Base-by-base conservation (phyloP, 2,329 filamentous ascomycete species). In the Didymella segeticola region DNA sequence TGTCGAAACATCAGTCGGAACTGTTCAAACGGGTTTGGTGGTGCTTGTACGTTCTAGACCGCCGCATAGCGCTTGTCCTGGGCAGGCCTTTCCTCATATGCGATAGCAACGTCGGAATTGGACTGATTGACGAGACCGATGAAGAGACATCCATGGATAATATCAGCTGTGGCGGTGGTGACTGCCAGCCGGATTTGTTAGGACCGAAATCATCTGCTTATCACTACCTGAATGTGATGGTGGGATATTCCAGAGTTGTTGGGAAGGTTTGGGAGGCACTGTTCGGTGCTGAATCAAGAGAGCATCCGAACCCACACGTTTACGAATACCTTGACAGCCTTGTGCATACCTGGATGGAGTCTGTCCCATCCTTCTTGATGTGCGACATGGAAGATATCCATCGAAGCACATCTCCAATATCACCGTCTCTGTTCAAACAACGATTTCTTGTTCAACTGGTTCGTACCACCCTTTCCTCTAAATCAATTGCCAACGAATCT, bases 251-350 rank as follows among this genome's bases (percentile, higher is more conserved):
- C 12, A 15, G 26, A 8, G 17, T 43, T 11, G 14, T 20, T 7
- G 25, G 41, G 8, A 43, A 43, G 17, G 41, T 43, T 20, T 43
- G 25, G 41, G 41, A 43, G 26, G 26, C 41, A n/a, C n/a, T n/a
- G n/a, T n/a, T n/a, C n/a, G n/a, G n/a, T n/a, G n/a, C n/a, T n/a
- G n/a, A n/a, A n/a, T n/a, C n/a, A n/a, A n/a, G n/a, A n/a, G n/a
- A n/a, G n/a, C n/a, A n/a, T n/a, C n/a, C n/a, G n/a, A n/a, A n/a
- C n/a, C n/a, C n/a, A n/a, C n/a, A n/a, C n/a, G n/a, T n/a, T n/a
- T n/a, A n/a, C n/a, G n/a, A n/a, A n/a, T n/a, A n/a, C n/a, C n/a
- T n/a, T n/a, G n/a, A n/a, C n/a, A n/a, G n/a, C n/a, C n/a, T n/a
- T n/a, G n/a, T n/a, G n/a, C n/a, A n/a, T n/a, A n/a, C n/a, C n/a